These are phyloP conservation scores for Penicillium diatomitis DNA, from an alignment of 495 filamentous ascomycete genomes.

Conservation along the genomic window DNA sequence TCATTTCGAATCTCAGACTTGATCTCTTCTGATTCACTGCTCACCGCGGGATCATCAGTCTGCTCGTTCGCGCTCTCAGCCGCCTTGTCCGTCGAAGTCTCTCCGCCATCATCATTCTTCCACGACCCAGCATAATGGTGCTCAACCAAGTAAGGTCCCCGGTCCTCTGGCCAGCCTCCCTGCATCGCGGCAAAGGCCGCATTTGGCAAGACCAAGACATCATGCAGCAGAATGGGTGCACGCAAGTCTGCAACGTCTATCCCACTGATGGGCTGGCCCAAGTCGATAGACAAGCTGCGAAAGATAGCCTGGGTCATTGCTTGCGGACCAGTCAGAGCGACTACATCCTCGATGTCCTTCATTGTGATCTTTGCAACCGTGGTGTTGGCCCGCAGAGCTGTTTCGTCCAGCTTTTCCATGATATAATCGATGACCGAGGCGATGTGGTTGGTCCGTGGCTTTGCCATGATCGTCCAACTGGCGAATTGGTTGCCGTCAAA, in stretches of 20 bases:
- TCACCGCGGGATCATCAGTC: too few species aligned
- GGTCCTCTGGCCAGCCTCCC: slow-evolving; percentile 6
- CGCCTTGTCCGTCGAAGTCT: not conserved
- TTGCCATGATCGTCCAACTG: slow-evolving; percentile 32
- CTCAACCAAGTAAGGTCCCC: slow-evolving; percentile 16
- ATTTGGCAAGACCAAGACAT: slow-evolving; percentile 21
- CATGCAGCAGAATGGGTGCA: slow-evolving; percentile 13
- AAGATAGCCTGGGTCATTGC: slow-evolving; percentile 10
- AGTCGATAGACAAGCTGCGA: slow-evolving; percentile 3
- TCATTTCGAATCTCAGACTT: not conserved
- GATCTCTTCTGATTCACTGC: not conserved
- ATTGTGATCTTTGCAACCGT: slow-evolving; percentile 2
- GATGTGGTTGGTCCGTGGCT: slow-evolving; percentile 14
- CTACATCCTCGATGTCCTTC: slow-evolving; percentile 11
- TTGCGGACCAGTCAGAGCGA: slow-evolving; percentile 15
- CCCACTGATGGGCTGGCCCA: slow-evolving; percentile 9
- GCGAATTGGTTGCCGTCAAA: slow-evolving; percentile 30
- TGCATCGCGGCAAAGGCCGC: slow-evolving; percentile 18
- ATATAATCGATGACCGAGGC: slow-evolving; percentile 14
- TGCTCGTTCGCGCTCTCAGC: not conserved
- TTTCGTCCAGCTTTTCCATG: slow-evolving; percentile 3
- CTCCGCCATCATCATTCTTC: slow-evolving; percentile 15
- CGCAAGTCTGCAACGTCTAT: slow-evolving; percentile 13
- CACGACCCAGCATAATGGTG: slow-evolving; percentile 25
- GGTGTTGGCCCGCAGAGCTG: not conserved